phyloP scores from a whole-genome alignment of 2,329 filamentous ascomycete species.

The Grosmannia clavigera region DNA sequence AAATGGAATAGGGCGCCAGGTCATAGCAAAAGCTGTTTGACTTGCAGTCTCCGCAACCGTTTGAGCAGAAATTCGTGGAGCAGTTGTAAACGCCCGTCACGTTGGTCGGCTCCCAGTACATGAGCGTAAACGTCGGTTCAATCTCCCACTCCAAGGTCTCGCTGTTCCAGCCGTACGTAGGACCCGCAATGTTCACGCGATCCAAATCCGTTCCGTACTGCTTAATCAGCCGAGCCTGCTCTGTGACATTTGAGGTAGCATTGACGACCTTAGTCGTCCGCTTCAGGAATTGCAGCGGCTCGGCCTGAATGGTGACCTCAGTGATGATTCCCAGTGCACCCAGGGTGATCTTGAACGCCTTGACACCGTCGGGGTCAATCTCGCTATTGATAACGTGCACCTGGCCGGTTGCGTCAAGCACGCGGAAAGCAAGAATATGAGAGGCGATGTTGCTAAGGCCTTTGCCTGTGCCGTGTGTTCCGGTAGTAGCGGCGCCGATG shows the following conservation, averaged over 20 bases:
- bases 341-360: background rate
- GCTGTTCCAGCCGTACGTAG: background rate
- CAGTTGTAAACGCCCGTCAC: conserved; percentile 1
- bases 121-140: background rate
- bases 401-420: background rate
- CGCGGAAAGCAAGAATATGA: background rate
- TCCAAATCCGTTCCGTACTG: background rate
- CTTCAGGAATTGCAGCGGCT: background rate
- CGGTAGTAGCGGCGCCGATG: background rate
- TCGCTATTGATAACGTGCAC: background rate
- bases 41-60: background rate
- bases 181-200: background rate
- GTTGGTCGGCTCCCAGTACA: background rate
- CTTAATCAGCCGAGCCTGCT: background rate
- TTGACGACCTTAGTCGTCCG: background rate
- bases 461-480: background rate
- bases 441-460: background rate
- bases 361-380: background rate
- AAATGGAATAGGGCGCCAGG: background rate
- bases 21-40: background rate
- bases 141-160: background rate
- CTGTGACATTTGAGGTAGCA: background rate
- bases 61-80: background rate
- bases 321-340: background rate
- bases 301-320: background rate